Evolutionary conservation across 495 filamentous ascomycete genomes (phyloP).

Genomic region (Penicillium parvum): DNA sequence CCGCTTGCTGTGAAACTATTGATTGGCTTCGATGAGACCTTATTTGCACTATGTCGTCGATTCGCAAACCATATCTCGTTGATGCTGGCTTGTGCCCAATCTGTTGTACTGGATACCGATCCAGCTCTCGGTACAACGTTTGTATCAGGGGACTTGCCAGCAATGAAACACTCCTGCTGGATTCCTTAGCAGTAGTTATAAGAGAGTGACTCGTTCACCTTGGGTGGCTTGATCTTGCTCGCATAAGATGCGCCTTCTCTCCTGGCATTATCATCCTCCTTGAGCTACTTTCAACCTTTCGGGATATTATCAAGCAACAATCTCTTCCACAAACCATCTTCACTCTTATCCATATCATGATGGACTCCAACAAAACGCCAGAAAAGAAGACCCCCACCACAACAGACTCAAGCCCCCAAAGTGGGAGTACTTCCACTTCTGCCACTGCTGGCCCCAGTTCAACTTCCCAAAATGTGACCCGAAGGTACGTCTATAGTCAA

Average conservation of each 20-base stretch:
- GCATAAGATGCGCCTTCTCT: not conserved
- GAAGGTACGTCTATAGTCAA: not conserved
- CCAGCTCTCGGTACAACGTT: not conserved
- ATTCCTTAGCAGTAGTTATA: not conserved
- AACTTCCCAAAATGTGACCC: no score
- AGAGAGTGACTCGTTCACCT: not conserved
- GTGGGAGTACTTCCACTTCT: not conserved
- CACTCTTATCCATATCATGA: not conserved
- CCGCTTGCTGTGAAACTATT: not conserved
- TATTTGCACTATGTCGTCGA: not conserved
- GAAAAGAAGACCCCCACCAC: not conserved
- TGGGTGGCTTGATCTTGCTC: not conserved
- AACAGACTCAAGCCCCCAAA: not conserved
- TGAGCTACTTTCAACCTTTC: not conserved
- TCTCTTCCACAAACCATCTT: not conserved
- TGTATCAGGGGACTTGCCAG: not conserved
- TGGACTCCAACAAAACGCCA: not conserved
- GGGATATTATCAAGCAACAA: not conserved
- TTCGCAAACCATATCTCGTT: not conserved
- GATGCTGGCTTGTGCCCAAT: not conserved
- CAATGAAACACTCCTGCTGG: not conserved
- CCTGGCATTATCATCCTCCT: not conserved
- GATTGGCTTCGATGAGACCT: not conserved
- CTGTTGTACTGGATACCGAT: not conserved
- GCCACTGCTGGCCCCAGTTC: not conserved